phyloP scores from a whole-genome alignment of 768 basidiomycete species.

The Russula dissimulans region DNA sequence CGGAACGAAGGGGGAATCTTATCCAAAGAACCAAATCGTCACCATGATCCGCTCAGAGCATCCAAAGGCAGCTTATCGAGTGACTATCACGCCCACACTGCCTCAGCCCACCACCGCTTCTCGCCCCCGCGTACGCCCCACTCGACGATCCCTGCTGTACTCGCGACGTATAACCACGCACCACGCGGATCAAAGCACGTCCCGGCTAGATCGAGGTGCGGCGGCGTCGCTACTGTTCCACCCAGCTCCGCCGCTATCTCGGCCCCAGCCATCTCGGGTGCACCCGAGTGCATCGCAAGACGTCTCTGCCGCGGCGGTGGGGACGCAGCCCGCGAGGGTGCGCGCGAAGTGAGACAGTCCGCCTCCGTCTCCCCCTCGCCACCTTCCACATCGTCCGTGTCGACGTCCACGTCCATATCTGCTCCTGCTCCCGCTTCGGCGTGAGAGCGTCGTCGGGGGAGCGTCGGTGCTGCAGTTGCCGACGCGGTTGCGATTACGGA shows the following conservation, averaged over 20 bases:
- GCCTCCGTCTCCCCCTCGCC: conserved; percentile 40
- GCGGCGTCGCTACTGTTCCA: conserved; percentile 14
- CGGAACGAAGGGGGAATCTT: background rate
- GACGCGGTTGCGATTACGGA: background rate
- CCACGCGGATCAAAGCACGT: conserved; percentile 67
- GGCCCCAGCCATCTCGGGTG: background rate
- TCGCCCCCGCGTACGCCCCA: conserved; percentile 67
- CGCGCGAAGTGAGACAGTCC: conserved; percentile 45
- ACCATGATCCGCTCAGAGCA: background rate
- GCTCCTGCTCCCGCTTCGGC: conserved; percentile 17
- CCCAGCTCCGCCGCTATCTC: conserved; percentile 6
- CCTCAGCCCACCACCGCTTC: conserved; percentile 62
- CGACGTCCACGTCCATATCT: conserved; percentile 27
- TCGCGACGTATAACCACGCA: conserved; percentile 58
- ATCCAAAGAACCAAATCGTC: background rate
- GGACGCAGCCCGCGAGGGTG: conserved; percentile 35
- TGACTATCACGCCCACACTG: conserved; percentile 32
- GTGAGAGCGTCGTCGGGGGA: conserved; percentile 1
- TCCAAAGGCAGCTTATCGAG: background rate
- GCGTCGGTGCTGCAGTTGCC: background rate
- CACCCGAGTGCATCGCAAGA: background rate
- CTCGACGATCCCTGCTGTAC: conserved; percentile 58
- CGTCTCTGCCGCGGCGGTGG: conserved; percentile 32
- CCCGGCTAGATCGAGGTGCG: conserved; percentile 54
- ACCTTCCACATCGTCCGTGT: conserved; percentile 21